Percentiles rank a stretch among this genome's conserved stretches.
These are phyloP conservation scores for Aspergillus arachidicola DNA, from an alignment of 2,329 filamentous ascomycete species.

Conservation along the genomic window DNA sequence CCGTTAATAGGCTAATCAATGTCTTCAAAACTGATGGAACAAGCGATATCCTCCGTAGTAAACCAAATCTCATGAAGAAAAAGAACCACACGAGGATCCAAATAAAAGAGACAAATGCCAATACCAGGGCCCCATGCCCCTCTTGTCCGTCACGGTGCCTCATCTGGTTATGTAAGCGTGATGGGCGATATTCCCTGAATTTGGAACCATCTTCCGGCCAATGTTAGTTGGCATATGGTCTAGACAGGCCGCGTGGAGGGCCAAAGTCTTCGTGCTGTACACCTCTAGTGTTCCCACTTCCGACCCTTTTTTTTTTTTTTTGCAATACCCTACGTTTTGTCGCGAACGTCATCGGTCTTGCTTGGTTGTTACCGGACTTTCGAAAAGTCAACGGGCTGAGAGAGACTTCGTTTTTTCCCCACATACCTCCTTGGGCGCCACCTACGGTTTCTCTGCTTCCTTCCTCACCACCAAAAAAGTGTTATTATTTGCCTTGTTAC, in stretches of 20 bases:
- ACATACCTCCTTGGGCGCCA: conserved; percentile 29
- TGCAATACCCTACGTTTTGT: conserved; percentile 23
- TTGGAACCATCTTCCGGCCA: conserved; percentile 25
- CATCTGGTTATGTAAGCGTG: conserved; percentile 14
- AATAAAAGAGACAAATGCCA: background rate
- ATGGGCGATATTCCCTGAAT: conserved; percentile 13
- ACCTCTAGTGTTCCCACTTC: conserved; percentile 2
- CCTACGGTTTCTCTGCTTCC: conserved; percentile 25
- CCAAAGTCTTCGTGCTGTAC: conserved; percentile 3
- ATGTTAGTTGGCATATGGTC: conserved; percentile 14
- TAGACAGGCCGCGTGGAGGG: conserved; percentile 17
- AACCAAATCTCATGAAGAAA: background rate
- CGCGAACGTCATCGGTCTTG: conserved; percentile 37
- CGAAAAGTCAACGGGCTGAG: conserved; percentile 7
- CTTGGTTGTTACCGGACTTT: conserved; percentile 25
- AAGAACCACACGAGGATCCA: background rate
- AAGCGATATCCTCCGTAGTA: background rate
- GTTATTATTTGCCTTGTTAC: conserved; percentile 7
- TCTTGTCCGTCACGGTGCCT: background rate
- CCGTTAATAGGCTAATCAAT: background rate
- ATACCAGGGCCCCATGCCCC: background rate
- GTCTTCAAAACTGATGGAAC: too few relatives aligned
- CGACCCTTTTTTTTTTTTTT: conserved; percentile 19
- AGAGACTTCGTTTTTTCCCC: conserved; percentile 26
- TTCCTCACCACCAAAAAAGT: conserved; percentile 15